phyloP scores from a whole-genome alignment of 768 basidiomycete genomes.

The Tubosaeta sp. region DNA sequence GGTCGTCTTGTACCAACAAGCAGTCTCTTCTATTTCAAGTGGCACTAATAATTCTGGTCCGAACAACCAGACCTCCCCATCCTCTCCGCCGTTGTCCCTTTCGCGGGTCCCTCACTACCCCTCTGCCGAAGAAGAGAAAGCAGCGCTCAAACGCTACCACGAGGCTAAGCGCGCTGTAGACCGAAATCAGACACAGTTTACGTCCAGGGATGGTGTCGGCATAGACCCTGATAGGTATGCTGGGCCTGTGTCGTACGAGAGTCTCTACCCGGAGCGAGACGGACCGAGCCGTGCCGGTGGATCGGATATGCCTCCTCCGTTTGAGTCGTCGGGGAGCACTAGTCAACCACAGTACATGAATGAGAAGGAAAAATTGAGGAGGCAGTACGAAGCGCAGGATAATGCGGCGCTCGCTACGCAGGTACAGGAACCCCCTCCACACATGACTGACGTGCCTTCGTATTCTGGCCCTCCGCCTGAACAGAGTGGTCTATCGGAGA shows the following conservation, averaged over 20 bases:
- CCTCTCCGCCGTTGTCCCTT: conserved; percentile 25
- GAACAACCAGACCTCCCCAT: conserved; percentile 26
- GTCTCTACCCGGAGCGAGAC: conserved; percentile 47
- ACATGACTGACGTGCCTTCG: conserved; percentile 20
- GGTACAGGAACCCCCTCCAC: conserved; percentile 12
- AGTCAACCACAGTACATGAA: conserved; percentile 36
- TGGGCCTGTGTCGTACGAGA: conserved; percentile 58
- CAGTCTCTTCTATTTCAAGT: conserved; percentile 38
- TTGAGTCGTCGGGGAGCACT: conserved; percentile 39
- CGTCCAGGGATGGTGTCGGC: conserved; percentile 13
- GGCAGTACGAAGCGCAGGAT: conserved; percentile 64
- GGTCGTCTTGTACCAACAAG: conserved; percentile 41
- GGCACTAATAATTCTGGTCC: conserved; percentile 11
- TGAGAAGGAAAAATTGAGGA: conserved; percentile 70
- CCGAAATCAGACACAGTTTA: conserved; percentile 44
- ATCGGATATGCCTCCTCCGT: conserved; percentile 50
- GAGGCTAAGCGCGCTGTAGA: conserved; percentile 71
- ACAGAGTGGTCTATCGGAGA: conserved; percentile 41
- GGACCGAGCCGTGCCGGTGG: conserved; percentile 21
- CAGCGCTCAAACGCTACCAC: conserved; percentile 59
- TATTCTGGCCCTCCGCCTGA: conserved; percentile 20
- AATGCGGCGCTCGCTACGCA: conserved; percentile 41
- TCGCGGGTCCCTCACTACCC: conserved; percentile 44
- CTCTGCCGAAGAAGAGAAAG: conserved; percentile 74
- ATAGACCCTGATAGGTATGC: conserved; percentile 17